Evolutionary conservation across 2,329 filamentous ascomycete genomes (phyloP).

Genomic region (Monosporascus ibericus): DNA sequence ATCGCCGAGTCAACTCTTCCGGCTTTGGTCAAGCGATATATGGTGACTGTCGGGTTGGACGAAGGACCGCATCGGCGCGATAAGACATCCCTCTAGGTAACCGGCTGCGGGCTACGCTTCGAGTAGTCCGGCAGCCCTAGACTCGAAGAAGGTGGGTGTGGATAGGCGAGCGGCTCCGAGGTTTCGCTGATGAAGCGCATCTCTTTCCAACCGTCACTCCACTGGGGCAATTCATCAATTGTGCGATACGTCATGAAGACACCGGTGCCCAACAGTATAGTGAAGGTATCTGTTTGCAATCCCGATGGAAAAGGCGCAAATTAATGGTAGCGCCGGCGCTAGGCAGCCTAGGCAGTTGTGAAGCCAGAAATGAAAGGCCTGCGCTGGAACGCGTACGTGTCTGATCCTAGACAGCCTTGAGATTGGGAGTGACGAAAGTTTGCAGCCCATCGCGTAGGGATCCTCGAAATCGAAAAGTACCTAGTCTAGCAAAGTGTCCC

Average conservation of each 20-base stretch:
- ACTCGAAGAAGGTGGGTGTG: background rate
- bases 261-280: background rate
- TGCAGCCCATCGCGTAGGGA: background rate
- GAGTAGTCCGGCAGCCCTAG: background rate
- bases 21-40: background rate
- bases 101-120: background rate
- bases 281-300: background rate
- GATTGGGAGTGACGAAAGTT: background rate
- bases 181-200: background rate
- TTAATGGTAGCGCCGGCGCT: background rate
- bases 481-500: background rate
- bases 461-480: background rate
- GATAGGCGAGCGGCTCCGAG: background rate
- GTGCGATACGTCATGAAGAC: background rate
- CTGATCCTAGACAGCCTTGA: background rate
- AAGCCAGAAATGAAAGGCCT: background rate
- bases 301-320: background rate
- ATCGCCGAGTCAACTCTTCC: background rate
- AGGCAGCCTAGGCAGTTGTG: background rate
- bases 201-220: background rate
- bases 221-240: background rate
- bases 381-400: background rate
- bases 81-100: background rate
- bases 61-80: background rate
- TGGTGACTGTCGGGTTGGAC: background rate